Base-by-base conservation (phyloP, 1,284 basidiomycete genomes). In the Laetiporus sulphureus region DNA sequence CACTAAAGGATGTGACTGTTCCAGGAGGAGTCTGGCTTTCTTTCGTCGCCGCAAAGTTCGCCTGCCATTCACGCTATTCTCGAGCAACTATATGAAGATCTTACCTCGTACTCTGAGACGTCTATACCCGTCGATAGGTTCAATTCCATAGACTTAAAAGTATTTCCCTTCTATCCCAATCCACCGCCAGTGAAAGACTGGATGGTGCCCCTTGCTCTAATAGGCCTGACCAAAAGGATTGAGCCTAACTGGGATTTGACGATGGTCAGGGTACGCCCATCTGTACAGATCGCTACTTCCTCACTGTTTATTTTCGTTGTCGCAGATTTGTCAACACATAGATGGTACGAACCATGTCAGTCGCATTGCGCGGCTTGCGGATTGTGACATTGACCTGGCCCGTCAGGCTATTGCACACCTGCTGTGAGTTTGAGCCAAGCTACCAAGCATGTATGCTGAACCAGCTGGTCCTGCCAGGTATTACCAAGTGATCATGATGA, bases 231-330 rank as follows among this genome's bases (percentile, higher is more conserved):
- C 1, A 86, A 79, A 49, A 71, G 91, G 43, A 77, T 86, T 36
- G 90, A 95, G 52, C 81, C 82, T 23, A 95, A 93, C 54, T 99
- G 96, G 95, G 96, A 99, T 65, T 71, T 99, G 39, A 97, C 96
- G 0, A 88, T 98, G 66, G 76, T 78, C 24, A 90, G 90, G 71
- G 90, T 87, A 43, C 12, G 30, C 16, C 12, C n/a, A 3, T 22
- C 2, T 12, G 13, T 21, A 5, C 5, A 2, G 32, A n/a, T 12
- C 21, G 13, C 24, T 8, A 3, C 7, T 2, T 18, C 4, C 2
- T 23, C 3, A 1, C 11, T 36, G 20, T n/a, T 16, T 13, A 18
- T 12, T n/a, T 35, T 15, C 4, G 3, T 7, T 7, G 16, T 18
- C 15, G 4, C 8, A 92, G 77, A 77, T 94, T 24, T 83, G 81